These are phyloP conservation scores for Sugiyamaella pinicola DNA, from an alignment of 1,139 yeast genomes.

Conservation along the genomic window DNA sequence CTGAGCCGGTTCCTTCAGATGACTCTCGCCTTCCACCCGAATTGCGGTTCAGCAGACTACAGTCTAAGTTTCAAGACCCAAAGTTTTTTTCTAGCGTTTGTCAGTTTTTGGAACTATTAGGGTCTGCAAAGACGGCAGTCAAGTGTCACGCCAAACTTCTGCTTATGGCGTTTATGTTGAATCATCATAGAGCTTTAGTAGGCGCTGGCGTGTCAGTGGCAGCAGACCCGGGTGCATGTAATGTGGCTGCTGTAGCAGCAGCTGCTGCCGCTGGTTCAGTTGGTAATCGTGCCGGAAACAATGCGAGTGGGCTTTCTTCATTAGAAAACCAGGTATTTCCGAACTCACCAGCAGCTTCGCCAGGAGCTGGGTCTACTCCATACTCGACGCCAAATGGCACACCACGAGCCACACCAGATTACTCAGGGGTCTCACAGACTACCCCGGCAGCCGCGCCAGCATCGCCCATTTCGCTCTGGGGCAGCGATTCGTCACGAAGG, in stretches of 20 bases:
- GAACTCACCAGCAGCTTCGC: background rate
- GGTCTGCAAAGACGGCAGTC: constrained; percentile 29
- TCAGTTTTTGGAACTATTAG: constrained; percentile 28
- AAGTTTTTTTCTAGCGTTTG: constrained; percentile 23
- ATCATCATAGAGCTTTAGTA: constrained; percentile 27
- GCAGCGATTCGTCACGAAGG: background rate
- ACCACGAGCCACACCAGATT: no score
- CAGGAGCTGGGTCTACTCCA: no score
- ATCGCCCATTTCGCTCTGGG: constrained; percentile 3
- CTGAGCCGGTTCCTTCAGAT: background rate
- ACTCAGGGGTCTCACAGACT: no score
- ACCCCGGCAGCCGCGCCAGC: no score
- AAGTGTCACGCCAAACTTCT: constrained; percentile 34
- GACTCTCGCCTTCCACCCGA: constrained; percentile 20
- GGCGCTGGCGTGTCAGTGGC: constrained; percentile 11
- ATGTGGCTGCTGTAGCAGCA: background rate
- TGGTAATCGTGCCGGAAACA: background rate
- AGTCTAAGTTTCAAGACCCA: constrained; percentile 25
- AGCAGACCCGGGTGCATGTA: background rate
- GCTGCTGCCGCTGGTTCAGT: background rate
- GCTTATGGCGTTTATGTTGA: constrained; percentile 34
- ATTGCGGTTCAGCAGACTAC: constrained; percentile 20
- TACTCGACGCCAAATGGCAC: no score
- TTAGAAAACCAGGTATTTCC: constrained; percentile 14
- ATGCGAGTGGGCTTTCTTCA: constrained; percentile 2